Conservation (phyloP, 805 yeast species). For the Torulaspora delbrueckii region DNA sequence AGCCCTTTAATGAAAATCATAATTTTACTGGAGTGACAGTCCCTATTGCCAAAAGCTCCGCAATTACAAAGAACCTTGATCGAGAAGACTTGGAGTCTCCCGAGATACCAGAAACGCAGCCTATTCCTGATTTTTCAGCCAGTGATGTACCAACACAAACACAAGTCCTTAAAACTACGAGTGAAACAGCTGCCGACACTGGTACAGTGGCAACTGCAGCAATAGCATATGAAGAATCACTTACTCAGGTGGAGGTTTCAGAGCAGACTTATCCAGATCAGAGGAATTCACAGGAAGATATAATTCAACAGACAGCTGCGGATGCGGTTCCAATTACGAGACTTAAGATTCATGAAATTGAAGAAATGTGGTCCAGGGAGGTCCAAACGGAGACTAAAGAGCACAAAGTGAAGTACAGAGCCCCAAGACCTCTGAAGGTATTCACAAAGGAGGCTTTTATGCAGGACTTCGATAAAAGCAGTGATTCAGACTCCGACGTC, state of each 20-base stretch:
- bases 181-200: not conserved
- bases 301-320: not conserved
- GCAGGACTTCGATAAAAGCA: constrained; percentile 20
- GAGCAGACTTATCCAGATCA: not conserved
- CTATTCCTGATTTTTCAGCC: not conserved
- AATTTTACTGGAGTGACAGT: no score
- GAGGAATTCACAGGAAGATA: no score
- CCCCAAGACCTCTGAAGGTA: not conserved
- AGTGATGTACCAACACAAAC: not conserved
- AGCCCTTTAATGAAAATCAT: no score
- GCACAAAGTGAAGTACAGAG: not conserved
- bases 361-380: constrained; percentile 5
- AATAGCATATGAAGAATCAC: not conserved
- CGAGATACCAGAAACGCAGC: not conserved
- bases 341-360: constrained; percentile 20
- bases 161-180: not conserved
- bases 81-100: no score
- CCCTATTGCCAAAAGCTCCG: no score
- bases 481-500: constrained; percentile 1
- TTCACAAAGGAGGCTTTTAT: constrained; percentile 25
- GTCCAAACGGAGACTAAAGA: not conserved
- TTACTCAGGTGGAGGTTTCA: not conserved
- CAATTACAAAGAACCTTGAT: no score
- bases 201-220: not conserved
- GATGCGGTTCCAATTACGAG: not conserved